Evolutionary conservation across 2,329 filamentous ascomycete genomes (phyloP), one percentile per base, ranked within the genome.

Genomic region (Drechslerella dactyloides): DNA sequence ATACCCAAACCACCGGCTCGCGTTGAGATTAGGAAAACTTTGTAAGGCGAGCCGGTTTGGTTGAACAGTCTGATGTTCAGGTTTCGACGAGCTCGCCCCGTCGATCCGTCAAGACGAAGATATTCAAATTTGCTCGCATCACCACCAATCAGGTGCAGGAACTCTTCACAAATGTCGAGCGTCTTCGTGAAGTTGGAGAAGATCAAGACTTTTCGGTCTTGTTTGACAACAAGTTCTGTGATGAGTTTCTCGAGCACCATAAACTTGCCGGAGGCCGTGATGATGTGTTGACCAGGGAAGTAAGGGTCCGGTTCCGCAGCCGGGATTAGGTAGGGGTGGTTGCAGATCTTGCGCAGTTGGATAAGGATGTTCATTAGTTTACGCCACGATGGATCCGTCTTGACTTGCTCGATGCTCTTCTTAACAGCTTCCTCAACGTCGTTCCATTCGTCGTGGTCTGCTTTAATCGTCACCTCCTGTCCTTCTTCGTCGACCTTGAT

Each of bases 1-100:
- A 86, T 82, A 0, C 84, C 84, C 8, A 86, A 77, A 0, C 84
- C 84, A 17, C 84, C 85, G 6, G 84, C 84, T 48, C 83, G 80
- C 0, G 84, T 85, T 0, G 84, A 85, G 21, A 86, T 80, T 1
- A 86, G 78, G 80, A 86, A 85, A 8, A 85, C 80, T 73, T 82
- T 82, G 76, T 83, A 84, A 0, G 82, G 79, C 0, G 81, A 2
- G 77, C 75, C 37, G 70, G 74, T 66, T 11, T 82, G 79, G 53
- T 84, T 84, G 76, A 86, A 86, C 15, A 85, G 78, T 17, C 83
- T 81, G 24, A 86, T 83, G 7, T 80, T 80, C 1, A 85, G 79
- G 53, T 84, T 86, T 0, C 85, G 79, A 37, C 81, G 78, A 0
- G 84, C 84, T 17, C 82, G 78, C 0, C 77, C 77, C 0, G 83